phyloP scores from a whole-genome alignment of 208 protist species.

The Crithidia sp. region DNA sequence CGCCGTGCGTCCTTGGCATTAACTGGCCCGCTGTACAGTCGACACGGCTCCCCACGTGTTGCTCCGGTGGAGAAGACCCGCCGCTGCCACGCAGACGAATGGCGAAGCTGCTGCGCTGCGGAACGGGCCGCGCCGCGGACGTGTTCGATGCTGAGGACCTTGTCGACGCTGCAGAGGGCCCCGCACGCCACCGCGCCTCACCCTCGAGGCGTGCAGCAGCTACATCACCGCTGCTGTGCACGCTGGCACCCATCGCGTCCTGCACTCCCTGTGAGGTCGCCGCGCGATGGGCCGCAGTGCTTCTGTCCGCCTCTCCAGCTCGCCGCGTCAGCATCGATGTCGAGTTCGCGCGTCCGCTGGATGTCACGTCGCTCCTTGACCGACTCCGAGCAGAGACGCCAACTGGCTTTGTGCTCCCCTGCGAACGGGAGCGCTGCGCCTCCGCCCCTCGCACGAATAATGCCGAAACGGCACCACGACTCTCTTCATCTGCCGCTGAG shows the following conservation, averaged over 20 bases:
- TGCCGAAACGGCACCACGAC: background rate
- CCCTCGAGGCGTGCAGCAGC: too few relatives aligned
- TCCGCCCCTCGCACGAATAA: background rate
- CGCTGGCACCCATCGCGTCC: too few relatives aligned
- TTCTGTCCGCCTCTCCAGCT: too few relatives aligned
- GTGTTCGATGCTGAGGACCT: background rate
- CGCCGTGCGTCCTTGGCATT: too few relatives aligned
- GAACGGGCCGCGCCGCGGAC: constrained; percentile 10
- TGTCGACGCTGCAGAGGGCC: background rate
- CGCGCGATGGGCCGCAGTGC: too few relatives aligned
- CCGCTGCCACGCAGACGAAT: constrained; percentile 26
- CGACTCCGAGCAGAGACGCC: background rate
- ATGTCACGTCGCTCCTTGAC: background rate
- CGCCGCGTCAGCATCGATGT: too few relatives aligned
- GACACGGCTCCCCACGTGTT: background rate
- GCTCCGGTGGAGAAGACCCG: background rate
- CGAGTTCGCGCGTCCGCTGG: too few relatives aligned
- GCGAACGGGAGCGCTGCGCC: too few relatives aligned
- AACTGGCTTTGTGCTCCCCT: background rate
- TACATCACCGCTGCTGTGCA: too few relatives aligned
- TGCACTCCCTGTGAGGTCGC: too few relatives aligned
- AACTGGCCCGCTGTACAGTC: too few relatives aligned
- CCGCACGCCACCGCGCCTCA: background rate
- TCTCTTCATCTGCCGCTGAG: background rate
- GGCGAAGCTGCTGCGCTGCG: constrained; percentile 34